Base-by-base conservation (phyloP, 2,329 filamentous ascomycete genomes). In the Capronia americana region DNA sequence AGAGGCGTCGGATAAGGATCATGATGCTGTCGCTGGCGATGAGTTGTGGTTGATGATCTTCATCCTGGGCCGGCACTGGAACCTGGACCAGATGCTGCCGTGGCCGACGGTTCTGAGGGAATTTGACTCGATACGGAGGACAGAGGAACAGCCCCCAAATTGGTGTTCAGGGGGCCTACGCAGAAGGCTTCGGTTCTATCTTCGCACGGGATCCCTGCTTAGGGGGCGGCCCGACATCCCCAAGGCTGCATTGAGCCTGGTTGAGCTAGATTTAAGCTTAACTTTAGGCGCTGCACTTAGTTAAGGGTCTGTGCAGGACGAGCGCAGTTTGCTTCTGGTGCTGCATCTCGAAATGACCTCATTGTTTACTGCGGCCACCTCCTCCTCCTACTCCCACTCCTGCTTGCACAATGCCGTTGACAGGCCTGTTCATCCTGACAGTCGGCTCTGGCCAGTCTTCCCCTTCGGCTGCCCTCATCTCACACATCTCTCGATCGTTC, bases 401-500 rank as follows among this genome's bases (percentile, higher is more conserved):
- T 28, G 48, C 24, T 7, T 26, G 20, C 48, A 60, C 26, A n/a
- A 69, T 69, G 64, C 38, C 64, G 10, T 56, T 61, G 30, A 67
- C 65, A 66, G 71, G 63, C 3, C 51, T 72, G 24, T 72, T 69
- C 64, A 62, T 72, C 44, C 51, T 72, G 14, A 66, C 67, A 14
- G 55, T 70, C 14, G 50, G 55, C 8, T 57, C 69, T 4, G 60
- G 60, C 41, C 66, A 68, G 23, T 26, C 63, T 2, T 71, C 69
- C 3, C 64, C 70, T 14, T 67, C 69, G 10, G 44, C 69, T 3
- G 59, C 58, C 12, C 58, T 73, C 26, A 61, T 73, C 28, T 62
- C 68, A 3, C 70, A 73, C 59, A 67, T 73, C 30, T 70, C 72
- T 30, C 67, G 69, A 14, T 62, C 69, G 12, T 69, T 66, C 46